These are phyloP conservation scores for Dryas integrifolia DNA, from an alignment of 331 rosid genomes.

Conservation along the genomic window DNA sequence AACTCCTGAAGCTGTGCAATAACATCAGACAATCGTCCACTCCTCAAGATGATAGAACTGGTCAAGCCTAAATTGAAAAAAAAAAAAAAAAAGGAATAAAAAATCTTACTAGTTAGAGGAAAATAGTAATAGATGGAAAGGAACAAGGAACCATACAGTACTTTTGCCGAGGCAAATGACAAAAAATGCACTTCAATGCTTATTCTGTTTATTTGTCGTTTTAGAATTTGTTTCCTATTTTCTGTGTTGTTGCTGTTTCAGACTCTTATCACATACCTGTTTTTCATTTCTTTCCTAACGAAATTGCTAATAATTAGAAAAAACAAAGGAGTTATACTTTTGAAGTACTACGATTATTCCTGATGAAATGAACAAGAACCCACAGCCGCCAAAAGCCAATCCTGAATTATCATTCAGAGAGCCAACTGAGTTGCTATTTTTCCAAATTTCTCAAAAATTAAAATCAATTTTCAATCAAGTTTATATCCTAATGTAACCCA, in stretches of 20 bases:
- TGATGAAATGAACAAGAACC: not conserved
- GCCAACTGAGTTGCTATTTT: not conserved
- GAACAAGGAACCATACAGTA: not conserved
- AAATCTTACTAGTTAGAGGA: not conserved
- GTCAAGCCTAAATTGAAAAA: conserved; percentile 57
- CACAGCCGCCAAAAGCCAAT: not conserved
- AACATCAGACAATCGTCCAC: conserved; percentile 59
- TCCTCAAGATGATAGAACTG: conserved; percentile 64
- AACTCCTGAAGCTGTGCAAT: conserved; percentile 68
- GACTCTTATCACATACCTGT: not conserved
- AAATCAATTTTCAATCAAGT: not conserved
- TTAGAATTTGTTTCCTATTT: no score
- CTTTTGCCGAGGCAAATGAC: not conserved
- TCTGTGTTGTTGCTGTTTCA: not conserved
- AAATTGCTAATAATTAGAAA: not conserved
- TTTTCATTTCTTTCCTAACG: not conserved
- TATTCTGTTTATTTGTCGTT: not conserved
- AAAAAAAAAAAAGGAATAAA: not conserved
- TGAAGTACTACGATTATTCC: not conserved
- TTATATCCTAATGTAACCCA: not conserved
- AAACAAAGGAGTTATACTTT: not conserved
- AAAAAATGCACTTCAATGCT: not conserved
- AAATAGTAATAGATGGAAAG: conserved; percentile 14
- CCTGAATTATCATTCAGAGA: not conserved
- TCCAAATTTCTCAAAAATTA: not conserved